Evolutionary conservation across 495 filamentous ascomycete species (phyloP), one percentile per base, ranked within the genome.

Genomic region (Penicillium dipodomyicola): DNA sequence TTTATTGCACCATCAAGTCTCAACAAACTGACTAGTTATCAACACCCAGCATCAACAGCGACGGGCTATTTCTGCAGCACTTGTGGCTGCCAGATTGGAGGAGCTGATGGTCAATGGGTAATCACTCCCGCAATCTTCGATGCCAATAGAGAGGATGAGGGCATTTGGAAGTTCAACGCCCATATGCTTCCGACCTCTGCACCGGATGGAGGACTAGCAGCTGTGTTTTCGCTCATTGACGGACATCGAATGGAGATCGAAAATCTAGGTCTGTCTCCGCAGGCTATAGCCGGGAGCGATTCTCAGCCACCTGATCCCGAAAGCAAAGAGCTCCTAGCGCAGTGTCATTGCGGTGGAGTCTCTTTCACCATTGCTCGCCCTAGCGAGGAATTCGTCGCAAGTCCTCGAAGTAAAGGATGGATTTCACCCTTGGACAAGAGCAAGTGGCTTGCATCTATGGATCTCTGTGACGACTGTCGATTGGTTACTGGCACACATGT

Each of bases 391-490:
- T 67, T 74, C 22, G 40, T 75, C 6, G 62, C 63, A 10, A 66
- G 66, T 35, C 56, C 62, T 20, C 56, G 58, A 15, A 69, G 74
- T 17, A 44, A 57, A 14, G 65, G 64, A 1, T 82, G 75, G 74
- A 71, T 73, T 49, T 68, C 78, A 29, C 70, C 77, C 25, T 57
- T 73, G 0, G 67, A 65, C 30, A 65, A 68, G 29, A 69, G 62
- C 23, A 81, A 80, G 52, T 68, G 61, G 54, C 61, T 78, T 1
- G 77, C 68, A 14, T 55, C 60, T 2, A 58, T 78, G 44, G 80
- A 82, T 56, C 61, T 71, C 17, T 84, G 82, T 57, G 72, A 77
- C 52, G 78, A 79, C 37, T 84, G 82, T 57, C 77, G 80, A 0
- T 60, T 80, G 12, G 64, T 65, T 2, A 71, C 54, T 4, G 81